These are phyloP conservation scores for Aspergillus versicolor DNA, from an alignment of 2,329 filamentous ascomycete species.

Conservation along the genomic window DNA sequence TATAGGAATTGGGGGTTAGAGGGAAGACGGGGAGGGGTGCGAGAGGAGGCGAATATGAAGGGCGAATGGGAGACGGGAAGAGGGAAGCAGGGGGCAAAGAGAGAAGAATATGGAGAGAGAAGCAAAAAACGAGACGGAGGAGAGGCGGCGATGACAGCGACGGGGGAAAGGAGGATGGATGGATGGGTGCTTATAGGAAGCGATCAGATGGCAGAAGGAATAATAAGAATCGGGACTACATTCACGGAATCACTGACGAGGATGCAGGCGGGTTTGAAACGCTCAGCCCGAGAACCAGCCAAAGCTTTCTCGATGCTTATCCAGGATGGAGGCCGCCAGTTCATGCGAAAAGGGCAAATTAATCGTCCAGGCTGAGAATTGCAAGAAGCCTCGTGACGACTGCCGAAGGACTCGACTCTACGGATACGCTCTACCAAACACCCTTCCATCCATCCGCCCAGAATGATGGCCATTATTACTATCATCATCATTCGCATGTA, in stretches of 20 bases:
- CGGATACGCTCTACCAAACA: background rate
- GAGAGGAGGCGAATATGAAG: background rate
- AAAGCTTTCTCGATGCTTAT: conserved; percentile 7
- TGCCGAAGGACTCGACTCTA: too few relatives aligned
- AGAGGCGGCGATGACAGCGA: background rate
- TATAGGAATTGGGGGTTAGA: background rate
- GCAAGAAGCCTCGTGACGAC: background rate
- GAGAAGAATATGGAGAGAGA: background rate
- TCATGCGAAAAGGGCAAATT: background rate
- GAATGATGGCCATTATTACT: background rate
- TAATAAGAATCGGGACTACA: conserved; percentile 14
- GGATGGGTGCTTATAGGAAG: background rate
- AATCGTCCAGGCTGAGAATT: background rate
- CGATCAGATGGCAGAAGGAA: conserved; percentile 6
- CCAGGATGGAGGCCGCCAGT: background rate
- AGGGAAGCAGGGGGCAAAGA: background rate
- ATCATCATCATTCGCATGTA: background rate
- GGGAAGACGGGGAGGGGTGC: background rate
- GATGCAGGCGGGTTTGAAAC: conserved; percentile 13
- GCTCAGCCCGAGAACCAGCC: background rate
- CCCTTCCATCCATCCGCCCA: conserved; percentile 1
- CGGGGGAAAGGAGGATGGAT: background rate
- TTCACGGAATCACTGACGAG: conserved; percentile 8
- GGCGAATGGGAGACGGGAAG: background rate
- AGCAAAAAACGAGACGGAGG: background rate